Evolutionary conservation across 2,329 filamentous ascomycete species (phyloP).

Genomic region (Furcasterigmium furcatum): DNA sequence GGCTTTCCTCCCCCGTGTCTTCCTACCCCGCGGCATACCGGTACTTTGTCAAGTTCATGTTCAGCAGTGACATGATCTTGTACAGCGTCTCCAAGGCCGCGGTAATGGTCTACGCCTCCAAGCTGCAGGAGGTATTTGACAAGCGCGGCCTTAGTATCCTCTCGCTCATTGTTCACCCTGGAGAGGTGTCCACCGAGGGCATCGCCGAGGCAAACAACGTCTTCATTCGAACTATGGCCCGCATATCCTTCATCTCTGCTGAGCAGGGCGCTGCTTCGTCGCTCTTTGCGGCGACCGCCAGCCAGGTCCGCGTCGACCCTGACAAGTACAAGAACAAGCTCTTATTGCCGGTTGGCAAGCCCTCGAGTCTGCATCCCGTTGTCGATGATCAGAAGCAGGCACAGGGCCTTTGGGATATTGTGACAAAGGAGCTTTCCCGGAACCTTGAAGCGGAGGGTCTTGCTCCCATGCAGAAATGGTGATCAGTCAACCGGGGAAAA

Average conservation of each 20-base stretch:
- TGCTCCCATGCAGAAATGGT: background rate
- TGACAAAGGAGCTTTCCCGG: constrained; percentile 6
- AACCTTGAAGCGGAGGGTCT: background rate
- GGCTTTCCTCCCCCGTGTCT: constrained; percentile 6
- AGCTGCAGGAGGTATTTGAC: constrained; percentile 13
- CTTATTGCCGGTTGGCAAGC: constrained; percentile 6
- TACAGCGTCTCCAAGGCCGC: constrained; percentile 18
- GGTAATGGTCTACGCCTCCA: constrained; percentile 11
- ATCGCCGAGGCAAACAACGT: constrained; percentile 2
- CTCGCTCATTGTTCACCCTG: constrained; percentile 14
- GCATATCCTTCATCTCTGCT: constrained; percentile 3
- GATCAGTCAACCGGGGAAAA: too few species aligned
- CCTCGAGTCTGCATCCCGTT: constrained; percentile 1
- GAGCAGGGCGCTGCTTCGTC: constrained; percentile 11
- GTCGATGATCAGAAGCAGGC: constrained; percentile 7
- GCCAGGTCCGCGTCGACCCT: constrained; percentile 3
- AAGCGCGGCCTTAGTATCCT: constrained; percentile 6
- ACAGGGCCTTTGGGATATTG: constrained; percentile 10
- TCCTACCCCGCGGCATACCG: constrained; percentile 10
- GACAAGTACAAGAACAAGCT: constrained; percentile 10
- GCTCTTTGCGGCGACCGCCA: constrained; percentile 12
- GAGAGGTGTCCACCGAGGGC: constrained; percentile 9
- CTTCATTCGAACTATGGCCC: constrained; percentile 4
- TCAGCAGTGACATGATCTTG: constrained; percentile 15
- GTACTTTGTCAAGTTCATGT: constrained; percentile 5